A percentile compares a stretch with the other conserved stretches of the same genome.
Evolutionary conservation across 768 basidiomycete genomes (phyloP).

Genomic region (Lentinus brumalis): DNA sequence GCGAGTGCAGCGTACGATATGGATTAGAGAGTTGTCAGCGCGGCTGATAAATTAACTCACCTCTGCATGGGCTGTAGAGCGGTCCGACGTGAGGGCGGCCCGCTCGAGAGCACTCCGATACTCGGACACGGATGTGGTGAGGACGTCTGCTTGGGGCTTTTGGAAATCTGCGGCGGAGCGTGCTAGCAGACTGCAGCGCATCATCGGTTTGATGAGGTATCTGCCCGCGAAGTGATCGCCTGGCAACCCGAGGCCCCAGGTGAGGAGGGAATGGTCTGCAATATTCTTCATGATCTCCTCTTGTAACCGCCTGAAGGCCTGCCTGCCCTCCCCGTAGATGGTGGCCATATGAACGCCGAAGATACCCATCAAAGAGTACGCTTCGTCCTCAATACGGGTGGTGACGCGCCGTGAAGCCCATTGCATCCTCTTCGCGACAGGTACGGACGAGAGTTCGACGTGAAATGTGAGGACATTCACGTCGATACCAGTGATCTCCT

Average conservation of each 20-base stretch:
- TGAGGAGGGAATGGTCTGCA: constrained; percentile 3
- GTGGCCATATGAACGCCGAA: constrained; percentile 7
- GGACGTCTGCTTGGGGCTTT: background rate
- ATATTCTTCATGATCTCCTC: constrained; percentile 9
- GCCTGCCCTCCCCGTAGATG: constrained; percentile 5
- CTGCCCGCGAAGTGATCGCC: background rate
- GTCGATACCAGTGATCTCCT: constrained; percentile 5
- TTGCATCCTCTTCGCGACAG: constrained; percentile 5
- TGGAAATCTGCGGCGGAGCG: background rate
- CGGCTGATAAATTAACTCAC: background rate
- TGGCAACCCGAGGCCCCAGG: constrained; percentile 5
- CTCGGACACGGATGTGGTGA: background rate
- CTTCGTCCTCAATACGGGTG: constrained; percentile 4
- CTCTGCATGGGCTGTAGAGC: background rate
- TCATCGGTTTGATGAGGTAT: constrained; percentile 1
- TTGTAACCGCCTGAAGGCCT: constrained; percentile 9
- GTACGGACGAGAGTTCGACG: background rate
- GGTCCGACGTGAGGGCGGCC: background rate
- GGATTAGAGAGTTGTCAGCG: background rate
- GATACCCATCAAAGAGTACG: constrained; percentile 12
- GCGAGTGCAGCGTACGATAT: background rate
- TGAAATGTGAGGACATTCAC: constrained; percentile 5
- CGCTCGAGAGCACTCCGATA: background rate
- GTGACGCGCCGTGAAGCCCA: constrained; percentile 9
- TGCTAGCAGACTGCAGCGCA: background rate